phyloP scores from a whole-genome alignment of 1,139 yeast genomes.

The Suhomyces choctaworum region DNA sequence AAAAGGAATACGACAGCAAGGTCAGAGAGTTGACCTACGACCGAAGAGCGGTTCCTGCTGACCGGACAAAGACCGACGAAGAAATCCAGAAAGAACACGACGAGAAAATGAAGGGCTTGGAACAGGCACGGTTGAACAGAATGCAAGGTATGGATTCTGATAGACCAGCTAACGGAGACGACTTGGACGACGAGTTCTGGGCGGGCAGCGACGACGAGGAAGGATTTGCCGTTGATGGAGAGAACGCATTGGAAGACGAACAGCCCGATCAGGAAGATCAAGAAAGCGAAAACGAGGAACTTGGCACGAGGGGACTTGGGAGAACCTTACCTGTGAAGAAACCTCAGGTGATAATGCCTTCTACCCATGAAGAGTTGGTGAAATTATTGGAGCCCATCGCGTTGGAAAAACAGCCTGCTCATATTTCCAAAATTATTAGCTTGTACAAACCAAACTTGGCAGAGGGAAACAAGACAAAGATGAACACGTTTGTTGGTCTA shows the following conservation, averaged over 20 bases:
- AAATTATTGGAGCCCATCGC: conserved; percentile 35
- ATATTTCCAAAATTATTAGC: conserved; percentile 57
- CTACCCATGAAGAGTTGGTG: conserved; percentile 52
- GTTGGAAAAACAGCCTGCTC: conserved; percentile 44
- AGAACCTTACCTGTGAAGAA: conserved; percentile 14
- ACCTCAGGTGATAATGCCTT: conserved; percentile 51
- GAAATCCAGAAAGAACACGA: conserved; percentile 71
- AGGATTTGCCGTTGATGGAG: conserved; percentile 29
- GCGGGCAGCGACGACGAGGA: conserved; percentile 55
- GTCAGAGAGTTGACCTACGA: conserved; percentile 83
- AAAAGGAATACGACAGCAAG: conserved; percentile 67
- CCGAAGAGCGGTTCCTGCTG: conserved; percentile 92
- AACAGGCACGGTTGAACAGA: conserved; percentile 73
- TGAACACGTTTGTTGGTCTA: conserved; percentile 64
- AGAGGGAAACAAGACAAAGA: conserved; percentile 76
- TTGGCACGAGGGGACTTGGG: conserved; percentile 9
- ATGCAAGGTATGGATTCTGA: conserved; percentile 72
- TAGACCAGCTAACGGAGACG: conserved; percentile 65
- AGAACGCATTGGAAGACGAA: conserved; percentile 14
- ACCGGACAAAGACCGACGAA: conserved; percentile 89
- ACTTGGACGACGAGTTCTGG: conserved; percentile 63
- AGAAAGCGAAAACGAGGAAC: conserved; percentile 5
- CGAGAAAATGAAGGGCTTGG: conserved; percentile 67
- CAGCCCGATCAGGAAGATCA: conserved; percentile 15
- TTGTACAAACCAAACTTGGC: conserved; percentile 75